Percentiles rank a stretch among this genome's conserved stretches.
These are phyloP conservation scores for Aspergillus hiratsukae DNA, from an alignment of 2,329 filamentous ascomycete species.

Conservation along the genomic window DNA sequence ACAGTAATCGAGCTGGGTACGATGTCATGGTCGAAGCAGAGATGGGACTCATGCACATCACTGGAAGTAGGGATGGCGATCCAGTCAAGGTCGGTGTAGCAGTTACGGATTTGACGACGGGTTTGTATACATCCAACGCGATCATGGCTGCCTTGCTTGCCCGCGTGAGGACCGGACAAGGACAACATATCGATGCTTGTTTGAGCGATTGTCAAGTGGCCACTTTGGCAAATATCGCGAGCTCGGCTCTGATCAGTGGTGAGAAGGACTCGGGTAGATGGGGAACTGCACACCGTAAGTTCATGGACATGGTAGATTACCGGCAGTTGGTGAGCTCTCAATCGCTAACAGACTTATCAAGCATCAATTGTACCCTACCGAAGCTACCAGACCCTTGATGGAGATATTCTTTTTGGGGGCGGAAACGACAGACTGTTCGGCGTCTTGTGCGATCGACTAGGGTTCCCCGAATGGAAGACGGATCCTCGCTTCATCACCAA, in stretches of 20 bases:
- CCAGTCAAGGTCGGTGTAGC: slow-evolving; percentile 97
- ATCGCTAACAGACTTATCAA: slow-evolving; percentile 35
- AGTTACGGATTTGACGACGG: slow-evolving; percentile 92
- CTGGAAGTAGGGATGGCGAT: slow-evolving; percentile 77
- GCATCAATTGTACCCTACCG: slow-evolving; percentile 96
- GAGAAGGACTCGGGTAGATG: slow-evolving; percentile 83
- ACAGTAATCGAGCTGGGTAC: slow-evolving; percentile 82
- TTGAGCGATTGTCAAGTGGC: slow-evolving; percentile 94
- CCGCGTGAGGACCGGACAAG: slow-evolving; percentile 67
- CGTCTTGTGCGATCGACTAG: slow-evolving; percentile 54
- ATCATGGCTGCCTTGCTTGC: slow-evolving; percentile 91
- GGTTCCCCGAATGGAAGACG: slow-evolving; percentile 54
- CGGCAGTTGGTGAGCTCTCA: background rate
- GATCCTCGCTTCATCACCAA: slow-evolving; percentile 58
- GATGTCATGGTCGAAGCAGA: slow-evolving; percentile 99
- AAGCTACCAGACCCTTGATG: slow-evolving; percentile 65
- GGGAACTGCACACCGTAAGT: slow-evolving; percentile 88
- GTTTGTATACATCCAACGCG: slow-evolving; percentile 88
- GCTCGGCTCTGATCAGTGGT: slow-evolving; percentile 82
- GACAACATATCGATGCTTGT: slow-evolving; percentile 88
- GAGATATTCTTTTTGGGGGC: slow-evolving; percentile 60
- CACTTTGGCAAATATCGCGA: slow-evolving; percentile 91
- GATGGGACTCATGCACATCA: slow-evolving; percentile 98
- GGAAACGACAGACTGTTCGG: slow-evolving; percentile 61
- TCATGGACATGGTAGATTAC: background rate